Evolutionary conservation across 2,329 filamentous ascomycete species (phyloP).

Genomic region (Xylaria sp.): DNA sequence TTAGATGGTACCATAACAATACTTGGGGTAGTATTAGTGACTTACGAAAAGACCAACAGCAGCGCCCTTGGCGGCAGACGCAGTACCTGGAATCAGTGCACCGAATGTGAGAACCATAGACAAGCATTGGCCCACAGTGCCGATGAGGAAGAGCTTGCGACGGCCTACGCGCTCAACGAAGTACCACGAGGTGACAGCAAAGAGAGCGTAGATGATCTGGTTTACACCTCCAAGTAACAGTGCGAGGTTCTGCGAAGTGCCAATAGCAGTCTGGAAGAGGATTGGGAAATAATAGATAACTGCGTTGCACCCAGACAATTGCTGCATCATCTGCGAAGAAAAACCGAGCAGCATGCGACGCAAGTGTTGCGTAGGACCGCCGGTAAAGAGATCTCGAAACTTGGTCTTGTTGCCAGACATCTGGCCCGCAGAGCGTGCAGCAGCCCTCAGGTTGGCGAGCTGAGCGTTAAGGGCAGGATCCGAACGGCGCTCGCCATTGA

Average conservation of each 20-base stretch:
- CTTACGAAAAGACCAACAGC: conserved; percentile 70
- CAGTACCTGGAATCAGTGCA: conserved; percentile 71
- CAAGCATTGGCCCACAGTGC: conserved; percentile 61
- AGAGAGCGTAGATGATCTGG: conserved; percentile 50
- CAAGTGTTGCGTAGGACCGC: conserved; percentile 72
- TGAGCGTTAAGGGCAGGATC: conserved; percentile 56
- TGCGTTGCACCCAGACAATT: conserved; percentile 68
- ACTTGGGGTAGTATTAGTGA: not conserved
- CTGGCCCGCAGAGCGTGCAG: conserved; percentile 49
- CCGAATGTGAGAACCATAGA: conserved; percentile 71
- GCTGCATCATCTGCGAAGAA: conserved; percentile 70
- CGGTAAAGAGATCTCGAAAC: conserved; percentile 63
- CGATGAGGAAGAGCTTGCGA: conserved; percentile 58
- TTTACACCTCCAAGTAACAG: conserved; percentile 57
- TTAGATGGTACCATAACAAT: conserved; percentile 7
- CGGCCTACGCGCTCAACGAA: conserved; percentile 60
- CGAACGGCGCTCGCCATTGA: conserved; percentile 63
- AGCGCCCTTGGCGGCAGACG: conserved; percentile 71
- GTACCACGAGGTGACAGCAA: conserved; percentile 54
- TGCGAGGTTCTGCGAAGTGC: conserved; percentile 57
- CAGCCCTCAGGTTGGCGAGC: conserved; percentile 56
- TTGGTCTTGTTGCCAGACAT: conserved; percentile 45
- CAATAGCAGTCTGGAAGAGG: conserved; percentile 61
- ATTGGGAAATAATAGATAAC: conserved; percentile 70
- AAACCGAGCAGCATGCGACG: conserved; percentile 70